Evolutionary conservation across 352 stramenopile species (phyloP).

Genomic region (Pythium myriotylum): DNA sequence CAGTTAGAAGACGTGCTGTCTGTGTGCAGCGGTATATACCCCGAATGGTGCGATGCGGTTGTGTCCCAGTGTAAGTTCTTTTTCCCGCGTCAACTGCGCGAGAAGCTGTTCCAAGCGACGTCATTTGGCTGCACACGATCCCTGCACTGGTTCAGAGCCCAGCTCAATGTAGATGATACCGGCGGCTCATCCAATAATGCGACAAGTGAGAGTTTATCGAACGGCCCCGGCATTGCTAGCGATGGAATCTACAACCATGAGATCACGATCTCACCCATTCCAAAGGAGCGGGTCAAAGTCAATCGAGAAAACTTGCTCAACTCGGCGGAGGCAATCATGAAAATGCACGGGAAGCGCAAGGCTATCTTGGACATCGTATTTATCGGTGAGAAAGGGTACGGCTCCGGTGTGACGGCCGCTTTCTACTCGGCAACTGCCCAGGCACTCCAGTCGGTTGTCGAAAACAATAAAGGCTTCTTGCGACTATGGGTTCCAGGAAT

Average conservation of each 20-base stretch:
- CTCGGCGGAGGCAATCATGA: constrained; percentile 81
- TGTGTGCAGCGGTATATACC: constrained; percentile 82
- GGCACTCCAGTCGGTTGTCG: constrained; percentile 55
- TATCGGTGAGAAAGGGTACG: constrained; percentile 84
- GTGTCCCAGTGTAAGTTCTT: constrained; percentile 85
- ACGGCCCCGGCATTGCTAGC: constrained; percentile 24
- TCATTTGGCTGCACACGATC: constrained; percentile 82
- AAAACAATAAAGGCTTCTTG: constrained; percentile 41
- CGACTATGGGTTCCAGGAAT: constrained; percentile 68
- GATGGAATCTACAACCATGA: constrained; percentile 72
- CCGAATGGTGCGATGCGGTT: constrained; percentile 72
- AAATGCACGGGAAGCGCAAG: constrained; percentile 84
- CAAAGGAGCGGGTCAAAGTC: constrained; percentile 87
- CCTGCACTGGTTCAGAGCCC: constrained; percentile 79
- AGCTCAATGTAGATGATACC: constrained; percentile 59
- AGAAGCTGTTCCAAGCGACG: constrained; percentile 75
- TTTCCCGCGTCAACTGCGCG: constrained; percentile 68
- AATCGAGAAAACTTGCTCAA: constrained; percentile 72
- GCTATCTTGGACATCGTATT: constrained; percentile 86
- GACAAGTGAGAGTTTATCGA: constrained; percentile 19
- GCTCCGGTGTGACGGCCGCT: constrained; percentile 79
- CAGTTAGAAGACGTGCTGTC: constrained; percentile 86
- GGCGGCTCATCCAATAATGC: constrained; percentile 8
- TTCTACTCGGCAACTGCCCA: constrained; percentile 84
- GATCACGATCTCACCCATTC: constrained; percentile 81